Percentiles rank a stretch among this genome's conserved stretches.
Evolutionary conservation across 164 flowering plant species (phyloP).

Genomic region (Liriodendron chinense): DNA sequence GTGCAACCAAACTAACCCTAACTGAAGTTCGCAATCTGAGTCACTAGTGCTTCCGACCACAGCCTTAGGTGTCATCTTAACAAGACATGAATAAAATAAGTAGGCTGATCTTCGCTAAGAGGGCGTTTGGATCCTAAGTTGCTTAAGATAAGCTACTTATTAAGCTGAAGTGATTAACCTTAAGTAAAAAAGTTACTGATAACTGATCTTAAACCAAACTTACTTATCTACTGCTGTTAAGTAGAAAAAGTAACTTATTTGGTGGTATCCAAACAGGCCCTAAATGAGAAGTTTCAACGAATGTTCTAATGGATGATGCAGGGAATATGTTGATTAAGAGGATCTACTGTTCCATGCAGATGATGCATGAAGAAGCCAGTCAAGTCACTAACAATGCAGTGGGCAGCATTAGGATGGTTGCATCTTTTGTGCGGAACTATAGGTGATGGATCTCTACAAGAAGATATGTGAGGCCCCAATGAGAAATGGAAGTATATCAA

Average conservation of each 20-base stretch:
- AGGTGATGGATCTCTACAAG: conserved; percentile 20
- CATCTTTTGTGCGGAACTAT: conserved; percentile 30
- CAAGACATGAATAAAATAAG: not conserved
- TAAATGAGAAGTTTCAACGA: not conserved
- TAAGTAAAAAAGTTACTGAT: too few species aligned
- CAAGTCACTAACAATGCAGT: conserved; percentile 31
- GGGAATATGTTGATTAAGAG: not conserved
- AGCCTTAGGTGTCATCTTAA: too few species aligned
- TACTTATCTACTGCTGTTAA: too few species aligned
- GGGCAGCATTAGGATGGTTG: conserved; percentile 22
- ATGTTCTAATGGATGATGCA: not conserved
- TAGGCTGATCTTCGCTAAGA: not conserved
- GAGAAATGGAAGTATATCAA: conserved; percentile 22
- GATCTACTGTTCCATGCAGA: conserved; percentile 9
- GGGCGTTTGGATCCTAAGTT: too few species aligned
- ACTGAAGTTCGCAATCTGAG: too few species aligned
- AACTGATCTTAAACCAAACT: too few species aligned
- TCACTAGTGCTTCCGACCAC: too few species aligned
- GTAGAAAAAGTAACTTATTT: too few species aligned
- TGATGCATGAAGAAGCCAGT: conserved; percentile 31
- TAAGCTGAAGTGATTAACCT: too few species aligned
- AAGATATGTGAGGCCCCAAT: conserved; percentile 26
- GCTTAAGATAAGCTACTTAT: too few species aligned
- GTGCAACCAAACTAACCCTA: too few species aligned
- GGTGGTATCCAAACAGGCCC: too few species aligned